Conservation (phyloP, 2,329 filamentous ascomycete genomes). For the Ambrosiella xylebori region DNA sequence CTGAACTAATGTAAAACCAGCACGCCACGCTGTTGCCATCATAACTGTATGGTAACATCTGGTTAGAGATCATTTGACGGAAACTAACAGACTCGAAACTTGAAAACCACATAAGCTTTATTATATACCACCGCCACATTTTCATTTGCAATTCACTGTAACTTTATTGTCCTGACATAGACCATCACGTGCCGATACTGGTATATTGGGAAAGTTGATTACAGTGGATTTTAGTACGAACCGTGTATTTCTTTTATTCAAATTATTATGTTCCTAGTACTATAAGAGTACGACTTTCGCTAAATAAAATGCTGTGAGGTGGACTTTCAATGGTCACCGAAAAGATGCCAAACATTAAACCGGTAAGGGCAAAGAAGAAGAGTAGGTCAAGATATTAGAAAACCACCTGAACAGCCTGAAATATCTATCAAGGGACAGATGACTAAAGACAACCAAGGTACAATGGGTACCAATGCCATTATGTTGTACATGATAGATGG, state of each 20-base stretch:
- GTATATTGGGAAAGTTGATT: background rate
- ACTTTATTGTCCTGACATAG: too few relatives aligned
- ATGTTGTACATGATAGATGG: background rate
- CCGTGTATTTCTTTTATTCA: background rate
- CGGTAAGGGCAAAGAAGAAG: background rate
- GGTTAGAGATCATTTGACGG: background rate
- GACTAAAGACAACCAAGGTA: background rate
- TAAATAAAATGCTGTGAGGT: background rate
- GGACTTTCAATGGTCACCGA: background rate
- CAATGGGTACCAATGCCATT: background rate
- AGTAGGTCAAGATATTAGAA: background rate
- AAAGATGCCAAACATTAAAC: background rate
- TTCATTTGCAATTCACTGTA: too few relatives aligned
- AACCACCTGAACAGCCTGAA: background rate
- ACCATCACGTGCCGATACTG: too few relatives aligned
- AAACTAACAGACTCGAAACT: background rate
- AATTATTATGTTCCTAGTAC: background rate
- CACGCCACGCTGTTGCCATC: background rate
- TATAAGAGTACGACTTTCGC: background rate
- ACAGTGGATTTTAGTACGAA: background rate
- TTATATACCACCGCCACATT: too few relatives aligned
- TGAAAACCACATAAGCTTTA: background rate
- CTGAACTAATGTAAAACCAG: background rate
- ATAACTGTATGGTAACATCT: background rate
- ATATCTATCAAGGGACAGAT: too few relatives aligned